A percentile compares a stretch with the other conserved stretches of the same genome.
Conservation (phyloP, 768 basidiomycete species). For the Infundibulicybe gibba region DNA sequence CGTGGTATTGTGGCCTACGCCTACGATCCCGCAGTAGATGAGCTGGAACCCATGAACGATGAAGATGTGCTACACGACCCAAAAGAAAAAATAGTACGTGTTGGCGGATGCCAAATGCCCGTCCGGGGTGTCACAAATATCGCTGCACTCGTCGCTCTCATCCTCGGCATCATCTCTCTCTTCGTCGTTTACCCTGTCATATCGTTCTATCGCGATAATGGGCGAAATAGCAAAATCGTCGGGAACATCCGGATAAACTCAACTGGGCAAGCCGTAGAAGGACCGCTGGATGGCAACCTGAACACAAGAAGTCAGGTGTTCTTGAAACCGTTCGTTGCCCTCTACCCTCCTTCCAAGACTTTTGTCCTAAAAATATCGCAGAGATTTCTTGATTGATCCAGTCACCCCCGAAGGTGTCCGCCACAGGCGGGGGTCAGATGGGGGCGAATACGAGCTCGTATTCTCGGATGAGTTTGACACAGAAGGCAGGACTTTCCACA, state of each 20-base stretch:
- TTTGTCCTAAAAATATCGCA: not conserved
- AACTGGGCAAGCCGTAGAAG: constrained; percentile 48
- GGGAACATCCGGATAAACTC: constrained; percentile 60
- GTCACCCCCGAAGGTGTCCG: constrained; percentile 10
- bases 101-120: constrained; percentile 14
- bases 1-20: not conserved
- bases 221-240: constrained; percentile 38
- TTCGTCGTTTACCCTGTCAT: constrained; percentile 80
- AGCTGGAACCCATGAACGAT: constrained; percentile 31
- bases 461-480: constrained; percentile 66
- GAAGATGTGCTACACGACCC: constrained; percentile 63
- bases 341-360: not conserved
- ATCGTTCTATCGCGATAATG: constrained; percentile 33
- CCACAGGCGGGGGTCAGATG: constrained; percentile 39
- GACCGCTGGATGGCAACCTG: constrained; percentile 28
- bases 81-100: constrained; percentile 20
- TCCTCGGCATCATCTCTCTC: constrained; percentile 53
- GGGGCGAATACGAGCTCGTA: constrained; percentile 45
- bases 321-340: constrained; percentile 18
- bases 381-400: constrained; percentile 8
- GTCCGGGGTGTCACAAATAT: constrained; percentile 52
- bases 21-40: not conserved
- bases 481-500: constrained; percentile 46
- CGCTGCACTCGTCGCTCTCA: constrained; percentile 55
- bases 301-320: constrained; percentile 24